A percentile compares a stretch with the other conserved stretches of the same genome.
Evolutionary conservation across 148 eudicot genomes (phyloP).

Genomic region (Persicaria tinctoria): DNA sequence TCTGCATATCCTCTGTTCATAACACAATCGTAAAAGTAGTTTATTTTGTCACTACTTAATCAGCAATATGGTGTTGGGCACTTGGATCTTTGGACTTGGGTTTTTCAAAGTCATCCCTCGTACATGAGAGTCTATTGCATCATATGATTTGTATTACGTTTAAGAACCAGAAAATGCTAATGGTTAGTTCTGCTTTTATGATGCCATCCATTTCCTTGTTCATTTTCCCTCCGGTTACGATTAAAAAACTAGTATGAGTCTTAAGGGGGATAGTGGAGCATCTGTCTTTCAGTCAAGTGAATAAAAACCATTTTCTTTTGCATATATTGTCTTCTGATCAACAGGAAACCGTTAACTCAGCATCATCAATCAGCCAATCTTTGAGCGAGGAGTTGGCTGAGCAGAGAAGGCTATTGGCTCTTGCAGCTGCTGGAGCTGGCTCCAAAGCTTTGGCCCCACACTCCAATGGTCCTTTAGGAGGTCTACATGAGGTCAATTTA

Average conservation of each 20-base stretch:
- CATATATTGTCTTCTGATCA: background rate
- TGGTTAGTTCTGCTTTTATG: too few relatives aligned
- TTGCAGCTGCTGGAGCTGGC: conserved; percentile 72
- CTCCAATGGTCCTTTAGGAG: conserved; percentile 79
- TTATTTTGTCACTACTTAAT: background rate
- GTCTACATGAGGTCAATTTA: conserved; percentile 63
- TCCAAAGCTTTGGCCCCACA: conserved; percentile 51
- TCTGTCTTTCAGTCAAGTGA: background rate
- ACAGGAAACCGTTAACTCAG: conserved; percentile 82
- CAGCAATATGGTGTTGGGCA: background rate
- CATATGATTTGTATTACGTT: background rate
- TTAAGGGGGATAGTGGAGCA: background rate
- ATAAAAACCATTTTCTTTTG: background rate
- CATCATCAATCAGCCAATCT: conserved; percentile 67
- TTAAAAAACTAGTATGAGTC: too few relatives aligned
- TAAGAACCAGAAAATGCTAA: too few relatives aligned
- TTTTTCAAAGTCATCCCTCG: background rate
- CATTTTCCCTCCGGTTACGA: too few relatives aligned
- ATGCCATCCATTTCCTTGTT: too few relatives aligned
- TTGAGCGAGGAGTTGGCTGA: conserved; percentile 78
- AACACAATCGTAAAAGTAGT: background rate
- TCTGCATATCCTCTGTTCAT: background rate
- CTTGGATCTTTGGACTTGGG: background rate
- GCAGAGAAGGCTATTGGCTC: conserved; percentile 77
- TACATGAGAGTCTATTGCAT: background rate